Conservation (phyloP, 768 basidiomycete species). For the Mycena filopes region DNA sequence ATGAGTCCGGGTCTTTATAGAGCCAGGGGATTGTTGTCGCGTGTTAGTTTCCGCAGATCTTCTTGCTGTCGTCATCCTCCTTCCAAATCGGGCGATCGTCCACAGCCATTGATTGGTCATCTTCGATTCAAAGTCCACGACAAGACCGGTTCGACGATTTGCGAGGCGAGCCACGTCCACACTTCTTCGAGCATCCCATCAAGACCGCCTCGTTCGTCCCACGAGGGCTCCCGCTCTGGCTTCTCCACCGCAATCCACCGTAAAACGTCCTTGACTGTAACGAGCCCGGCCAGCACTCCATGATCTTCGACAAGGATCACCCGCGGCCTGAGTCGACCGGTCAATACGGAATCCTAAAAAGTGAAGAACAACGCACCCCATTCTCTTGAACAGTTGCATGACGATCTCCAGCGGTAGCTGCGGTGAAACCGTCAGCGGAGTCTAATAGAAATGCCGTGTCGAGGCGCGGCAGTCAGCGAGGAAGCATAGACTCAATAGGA, state of each 20-base stretch:
- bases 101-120: constrained; percentile 36
- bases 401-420: constrained; percentile 95
- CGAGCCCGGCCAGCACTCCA: constrained; percentile 83
- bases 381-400: constrained; percentile 96
- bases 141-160: constrained; percentile 46
- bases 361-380: constrained; percentile 77
- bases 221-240: constrained; percentile 61
- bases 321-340: constrained; percentile 71
- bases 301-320: constrained; percentile 95
- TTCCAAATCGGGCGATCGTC: not conserved
- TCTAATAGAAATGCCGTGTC: constrained; percentile 58
- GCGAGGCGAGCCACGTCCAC: constrained; percentile 62
- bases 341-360: constrained; percentile 8
- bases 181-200: constrained; percentile 71
- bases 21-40: constrained; percentile 3
- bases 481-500: constrained; percentile 7
- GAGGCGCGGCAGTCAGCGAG: not conserved
- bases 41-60: not conserved
- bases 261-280: constrained; percentile 96
- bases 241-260: constrained; percentile 80
- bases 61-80: constrained; percentile 4
- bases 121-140: constrained; percentile 49
- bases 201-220: constrained; percentile 73
- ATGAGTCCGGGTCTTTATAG: constrained; percentile 6
- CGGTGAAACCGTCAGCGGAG: constrained; percentile 92